phyloP scores from a whole-genome alignment of 1,139 yeast genomes.

The Geotrichum aggregatum region DNA sequence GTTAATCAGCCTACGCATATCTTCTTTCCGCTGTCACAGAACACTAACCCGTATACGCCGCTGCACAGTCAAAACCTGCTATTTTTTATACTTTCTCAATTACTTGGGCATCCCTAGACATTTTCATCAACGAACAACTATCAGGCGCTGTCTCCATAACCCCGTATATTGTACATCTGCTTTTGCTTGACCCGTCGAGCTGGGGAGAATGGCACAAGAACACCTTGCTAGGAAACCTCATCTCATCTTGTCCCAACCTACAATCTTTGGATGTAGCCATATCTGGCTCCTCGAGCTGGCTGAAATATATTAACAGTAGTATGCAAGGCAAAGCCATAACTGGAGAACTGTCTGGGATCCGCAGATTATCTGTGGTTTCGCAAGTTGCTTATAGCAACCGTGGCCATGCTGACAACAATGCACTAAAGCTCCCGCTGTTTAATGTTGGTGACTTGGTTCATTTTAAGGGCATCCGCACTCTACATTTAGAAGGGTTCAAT shows the following conservation, averaged over 20 bases:
- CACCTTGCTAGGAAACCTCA: slow-evolving; percentile 22
- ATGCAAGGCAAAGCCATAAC: not conserved
- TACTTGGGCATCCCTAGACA: slow-evolving; percentile 23
- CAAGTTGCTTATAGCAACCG: slow-evolving; percentile 11
- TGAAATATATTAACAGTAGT: slow-evolving; percentile 23
- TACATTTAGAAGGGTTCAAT: slow-evolving; percentile 25
- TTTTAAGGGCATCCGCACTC: slow-evolving; percentile 19
- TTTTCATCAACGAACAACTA: slow-evolving; percentile 16
- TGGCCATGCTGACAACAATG: slow-evolving; percentile 20
- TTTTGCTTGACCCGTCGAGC: slow-evolving; percentile 24
- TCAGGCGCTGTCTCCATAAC: slow-evolving; percentile 14
- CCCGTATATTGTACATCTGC: slow-evolving; percentile 20
- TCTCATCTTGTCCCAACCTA: slow-evolving; percentile 23
- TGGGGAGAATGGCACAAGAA: slow-evolving; percentile 32
- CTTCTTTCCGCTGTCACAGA: not conserved
- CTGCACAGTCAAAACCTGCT: slow-evolving; percentile 10
- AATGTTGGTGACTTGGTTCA: slow-evolving; percentile 22
- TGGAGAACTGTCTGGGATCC: too few species aligned
- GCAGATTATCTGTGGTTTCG: slow-evolving; percentile 16
- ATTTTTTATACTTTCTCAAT: slow-evolving; percentile 22
- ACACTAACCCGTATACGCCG: too few species aligned
- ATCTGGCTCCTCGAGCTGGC: slow-evolving; percentile 30
- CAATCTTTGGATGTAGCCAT: slow-evolving; percentile 21
- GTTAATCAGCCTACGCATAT: not conserved
- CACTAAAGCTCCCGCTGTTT: slow-evolving; percentile 21